These are phyloP conservation scores for Leishmania gerbilli DNA, from an alignment of 208 protist genomes.

Conservation along the genomic window DNA sequence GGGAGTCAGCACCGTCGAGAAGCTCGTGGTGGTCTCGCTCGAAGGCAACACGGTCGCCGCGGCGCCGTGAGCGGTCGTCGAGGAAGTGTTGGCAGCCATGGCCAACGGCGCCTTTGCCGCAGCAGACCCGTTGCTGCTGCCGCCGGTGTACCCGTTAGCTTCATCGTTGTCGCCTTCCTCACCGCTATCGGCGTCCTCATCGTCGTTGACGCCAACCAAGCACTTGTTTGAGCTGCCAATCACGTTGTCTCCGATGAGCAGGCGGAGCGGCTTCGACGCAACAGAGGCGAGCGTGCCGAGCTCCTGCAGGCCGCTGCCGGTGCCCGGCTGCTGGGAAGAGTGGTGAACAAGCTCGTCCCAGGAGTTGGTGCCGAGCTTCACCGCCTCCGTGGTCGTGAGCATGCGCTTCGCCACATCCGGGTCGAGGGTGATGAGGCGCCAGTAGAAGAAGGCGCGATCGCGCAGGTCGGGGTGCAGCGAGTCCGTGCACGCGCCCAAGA, in stretches of 20 bases:
- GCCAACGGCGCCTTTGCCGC: background rate
- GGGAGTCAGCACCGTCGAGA: slow-evolving; percentile 34
- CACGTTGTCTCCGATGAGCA: slow-evolving; percentile 29
- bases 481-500: slow-evolving; percentile 83
- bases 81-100: background rate
- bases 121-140: background rate
- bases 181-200: background rate
- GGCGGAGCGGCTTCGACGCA: slow-evolving; percentile 30
- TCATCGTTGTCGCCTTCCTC: background rate
- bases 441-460: slow-evolving; percentile 98
- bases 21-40: slow-evolving; percentile 10
- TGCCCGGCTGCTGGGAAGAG: background rate
- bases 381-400: slow-evolving; percentile 34
- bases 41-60: background rate
- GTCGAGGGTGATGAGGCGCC: slow-evolving; percentile 95
- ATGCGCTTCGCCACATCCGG: slow-evolving; percentile 90
- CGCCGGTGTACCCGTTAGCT: background rate
- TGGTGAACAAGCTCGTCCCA: slow-evolving; percentile 14
- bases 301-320: slow-evolving; percentile 19
- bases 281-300: slow-evolving; percentile 47
- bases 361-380: slow-evolving; percentile 2
- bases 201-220: slow-evolving; percentile 15
- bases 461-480: slow-evolving; percentile 96
- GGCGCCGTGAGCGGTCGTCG: background rate
- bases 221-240: slow-evolving; percentile 20